phyloP scores from a whole-genome alignment of 768 basidiomycete genomes.

The Suillus sp. region DNA sequence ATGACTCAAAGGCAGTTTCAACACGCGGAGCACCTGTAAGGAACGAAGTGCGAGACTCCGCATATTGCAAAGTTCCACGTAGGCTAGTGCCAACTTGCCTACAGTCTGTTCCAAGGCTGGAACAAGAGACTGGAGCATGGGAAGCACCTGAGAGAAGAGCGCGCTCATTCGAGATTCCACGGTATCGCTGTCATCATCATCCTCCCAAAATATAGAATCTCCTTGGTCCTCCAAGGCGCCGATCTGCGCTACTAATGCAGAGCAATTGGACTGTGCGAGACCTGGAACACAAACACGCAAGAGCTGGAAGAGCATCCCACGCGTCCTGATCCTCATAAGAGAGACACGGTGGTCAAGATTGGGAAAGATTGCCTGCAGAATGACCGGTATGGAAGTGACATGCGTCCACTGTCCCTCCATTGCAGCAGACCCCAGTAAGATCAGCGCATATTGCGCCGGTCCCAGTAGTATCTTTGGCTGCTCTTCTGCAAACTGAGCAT shows the following conservation, averaged over 20 bases:
- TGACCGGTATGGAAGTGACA: constrained; percentile 63
- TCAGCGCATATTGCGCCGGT: constrained; percentile 85
- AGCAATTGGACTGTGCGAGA: constrained; percentile 71
- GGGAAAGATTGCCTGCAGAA: constrained; percentile 79
- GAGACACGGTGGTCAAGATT: constrained; percentile 79
- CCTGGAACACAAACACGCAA: constrained; percentile 81
- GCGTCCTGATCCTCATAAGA: constrained; percentile 71
- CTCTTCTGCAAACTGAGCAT: constrained; percentile 67
- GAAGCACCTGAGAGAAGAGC: constrained; percentile 66
- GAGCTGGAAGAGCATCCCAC: constrained; percentile 81
- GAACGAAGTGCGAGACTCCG: constrained; percentile 86
- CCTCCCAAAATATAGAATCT: constrained; percentile 66
- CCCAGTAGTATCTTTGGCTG: constrained; percentile 72
- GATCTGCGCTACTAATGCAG: constrained; percentile 55
- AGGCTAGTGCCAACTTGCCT: constrained; percentile 77
- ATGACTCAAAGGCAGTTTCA: constrained; percentile 71
- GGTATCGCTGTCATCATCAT: constrained; percentile 59
- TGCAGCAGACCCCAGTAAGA: constrained; percentile 79
- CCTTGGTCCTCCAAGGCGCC: constrained; percentile 59
- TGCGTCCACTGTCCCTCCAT: constrained; percentile 78
- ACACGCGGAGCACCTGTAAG: constrained; percentile 83
- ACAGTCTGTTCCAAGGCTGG: constrained; percentile 72
- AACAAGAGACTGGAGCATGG: constrained; percentile 67
- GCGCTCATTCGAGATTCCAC: constrained; percentile 68
- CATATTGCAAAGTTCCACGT: constrained; percentile 88